Base-by-base conservation (phyloP, 306 rosid species). In the Cyclanthera cordifolia region DNA sequence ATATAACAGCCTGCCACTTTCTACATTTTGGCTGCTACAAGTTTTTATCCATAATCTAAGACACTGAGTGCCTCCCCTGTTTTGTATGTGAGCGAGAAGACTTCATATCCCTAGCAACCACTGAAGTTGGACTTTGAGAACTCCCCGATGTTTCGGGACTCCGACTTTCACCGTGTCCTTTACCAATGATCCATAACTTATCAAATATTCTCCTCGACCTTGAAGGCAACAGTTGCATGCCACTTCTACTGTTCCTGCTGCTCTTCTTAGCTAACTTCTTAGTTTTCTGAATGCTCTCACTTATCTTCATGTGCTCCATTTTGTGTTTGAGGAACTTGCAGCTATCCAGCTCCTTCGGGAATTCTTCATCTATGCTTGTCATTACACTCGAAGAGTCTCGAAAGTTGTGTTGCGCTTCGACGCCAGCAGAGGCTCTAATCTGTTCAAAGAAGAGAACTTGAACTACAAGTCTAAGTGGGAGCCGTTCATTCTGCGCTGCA, bases 371-470 rank as follows among this genome's bases (percentile, higher is more conserved):
- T 50, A 72, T 71, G 67, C 79, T 82, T 6, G 76, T 70, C 0
- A 17, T 73, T 3, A 80, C 48, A 34, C 34, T 46, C 2, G 84
- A 79, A 19, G 82, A 55, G 25, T 75, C 72, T 0, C 54, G 61
- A 1, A 86, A 45, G 53, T 14, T 37, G 51, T 63, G 48, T 3
- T 21, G 53, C 1, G 53, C 50, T 15, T 37, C 80, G 3, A 30
- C 55, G 1, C 60, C 74, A 28, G 84, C 71, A 5, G 95, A 73
- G 3, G 90, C 86, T 74, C 94, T 82, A 4, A 94, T 70, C 84
- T 86, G 99, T 85, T 94, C 97, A 39, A 90, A 86, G 77, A 77
- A 94, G 50, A 94, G 95, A 76, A 88, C 91, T 79, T 90, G 99
- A 69, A 94, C 97, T 17, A 90, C 85, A 1, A 90, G 87, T 59